Evolutionary conservation across 345 rosid genomes (phyloP).

Genomic region (Citrus trifoliata): DNA sequence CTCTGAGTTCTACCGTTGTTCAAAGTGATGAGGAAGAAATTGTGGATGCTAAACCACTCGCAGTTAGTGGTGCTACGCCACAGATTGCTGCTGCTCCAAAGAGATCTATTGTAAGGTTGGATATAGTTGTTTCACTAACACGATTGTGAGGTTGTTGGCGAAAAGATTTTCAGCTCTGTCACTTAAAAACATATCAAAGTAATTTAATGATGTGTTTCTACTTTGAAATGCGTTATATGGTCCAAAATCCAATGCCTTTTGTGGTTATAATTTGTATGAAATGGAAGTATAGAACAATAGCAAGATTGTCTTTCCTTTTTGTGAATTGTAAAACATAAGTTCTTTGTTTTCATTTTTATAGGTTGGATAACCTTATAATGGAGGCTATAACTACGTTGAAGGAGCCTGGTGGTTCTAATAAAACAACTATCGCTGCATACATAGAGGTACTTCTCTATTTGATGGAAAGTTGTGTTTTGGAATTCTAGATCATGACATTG

Average conservation of each 20-base stretch:
- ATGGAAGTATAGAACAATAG: neutral
- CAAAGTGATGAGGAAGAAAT: slow-evolving; percentile 80
- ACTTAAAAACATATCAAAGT: neutral
- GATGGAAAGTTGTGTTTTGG: neutral
- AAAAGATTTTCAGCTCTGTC: neutral
- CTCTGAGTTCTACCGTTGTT: slow-evolving; percentile 18
- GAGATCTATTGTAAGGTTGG: slow-evolving; percentile 78
- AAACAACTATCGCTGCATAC: slow-evolving; percentile 75
- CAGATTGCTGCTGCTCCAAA: slow-evolving; percentile 51
- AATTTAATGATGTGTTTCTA: neutral
- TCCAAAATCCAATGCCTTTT: too few species aligned
- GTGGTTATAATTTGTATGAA: neutral
- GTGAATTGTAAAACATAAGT: neutral
- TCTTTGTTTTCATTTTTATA: slow-evolving; percentile 24
- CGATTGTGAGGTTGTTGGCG: neutral
- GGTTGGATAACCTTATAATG: slow-evolving; percentile 87
- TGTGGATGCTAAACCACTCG: slow-evolving; percentile 48
- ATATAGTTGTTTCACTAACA: neutral
- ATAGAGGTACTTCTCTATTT: slow-evolving; percentile 63
- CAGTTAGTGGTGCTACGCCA: slow-evolving; percentile 33
- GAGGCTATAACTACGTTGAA: slow-evolving; percentile 83
- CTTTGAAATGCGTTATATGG: neutral
- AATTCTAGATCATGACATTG: neutral
- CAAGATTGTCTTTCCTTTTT: neutral
- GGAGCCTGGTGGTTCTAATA: slow-evolving; percentile 92